Percentiles rank a stretch among this genome's conserved stretches.
Evolutionary conservation across 1,284 basidiomycete genomes (phyloP).

Genomic region (Blastosporella zonata): DNA sequence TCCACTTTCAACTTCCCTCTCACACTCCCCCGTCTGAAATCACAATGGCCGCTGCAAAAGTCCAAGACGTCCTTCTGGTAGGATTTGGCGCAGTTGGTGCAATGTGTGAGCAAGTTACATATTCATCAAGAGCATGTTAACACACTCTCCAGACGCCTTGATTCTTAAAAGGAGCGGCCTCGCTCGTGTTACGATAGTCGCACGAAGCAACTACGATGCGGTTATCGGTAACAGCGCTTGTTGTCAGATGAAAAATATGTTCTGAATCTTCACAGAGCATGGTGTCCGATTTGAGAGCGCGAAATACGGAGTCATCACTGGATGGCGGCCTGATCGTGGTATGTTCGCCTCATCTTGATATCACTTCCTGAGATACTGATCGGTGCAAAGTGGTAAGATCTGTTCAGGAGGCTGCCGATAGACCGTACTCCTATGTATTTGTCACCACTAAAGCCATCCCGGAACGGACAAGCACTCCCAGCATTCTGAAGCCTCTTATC

Average conservation of each 20-base stretch:
- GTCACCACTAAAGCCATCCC: conserved; percentile 75
- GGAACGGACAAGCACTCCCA: conserved; percentile 57
- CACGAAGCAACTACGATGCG: conserved; percentile 67
- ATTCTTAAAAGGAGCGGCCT: conserved; percentile 60
- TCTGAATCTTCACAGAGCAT: conserved; percentile 7
- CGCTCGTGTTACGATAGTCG: conserved; percentile 71
- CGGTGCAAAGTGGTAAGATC: conserved; percentile 48
- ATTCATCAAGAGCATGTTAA: not conserved
- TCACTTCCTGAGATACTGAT: not conserved
- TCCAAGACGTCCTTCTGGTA: conserved; percentile 52
- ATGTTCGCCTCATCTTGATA: not conserved
- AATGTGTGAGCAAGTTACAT: conserved; percentile 40
- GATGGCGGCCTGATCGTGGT: conserved; percentile 21
- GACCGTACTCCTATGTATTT: conserved; percentile 63
- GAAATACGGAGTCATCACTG: conserved; percentile 20
- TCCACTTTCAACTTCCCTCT: not conserved
- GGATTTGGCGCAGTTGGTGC: conserved; percentile 59
- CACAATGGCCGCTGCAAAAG: conserved; percentile 16
- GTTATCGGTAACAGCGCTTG: conserved; percentile 41
- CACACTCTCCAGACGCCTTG: conserved; percentile 48
- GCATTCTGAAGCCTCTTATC: conserved; percentile 59
- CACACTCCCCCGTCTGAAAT: too few species aligned
- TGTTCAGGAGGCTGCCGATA: conserved; percentile 57
- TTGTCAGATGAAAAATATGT: not conserved
- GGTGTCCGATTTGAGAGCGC: conserved; percentile 20